Percentiles rank a stretch among this genome's conserved stretches.
Conservation (phyloP, 176 grass and related monocot species). For the Bothriochloa decipiens region DNA sequence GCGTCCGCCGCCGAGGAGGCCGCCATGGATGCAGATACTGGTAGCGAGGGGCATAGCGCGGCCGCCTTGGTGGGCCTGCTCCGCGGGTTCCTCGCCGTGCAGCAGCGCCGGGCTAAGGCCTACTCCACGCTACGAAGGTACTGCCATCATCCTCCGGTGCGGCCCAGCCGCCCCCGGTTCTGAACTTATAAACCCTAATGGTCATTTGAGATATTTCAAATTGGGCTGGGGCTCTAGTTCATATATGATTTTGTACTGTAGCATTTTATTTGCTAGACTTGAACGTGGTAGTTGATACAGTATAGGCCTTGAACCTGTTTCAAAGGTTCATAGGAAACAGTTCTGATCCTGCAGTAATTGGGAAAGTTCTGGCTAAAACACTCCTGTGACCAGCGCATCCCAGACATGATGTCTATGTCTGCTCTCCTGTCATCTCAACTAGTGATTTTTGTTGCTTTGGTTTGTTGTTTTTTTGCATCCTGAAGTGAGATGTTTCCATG, state of each 20-base stretch:
- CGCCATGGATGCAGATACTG: conserved; percentile 33
- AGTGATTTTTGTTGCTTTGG: neutral
- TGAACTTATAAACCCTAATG: conserved; percentile 23
- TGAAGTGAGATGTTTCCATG: neutral
- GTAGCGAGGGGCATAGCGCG: conserved; percentile 13
- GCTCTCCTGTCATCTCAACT: neutral
- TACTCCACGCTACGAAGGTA: conserved; percentile 92
- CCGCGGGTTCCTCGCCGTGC: conserved; percentile 76
- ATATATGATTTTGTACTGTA: neutral
- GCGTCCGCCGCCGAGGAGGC: conserved; percentile 16
- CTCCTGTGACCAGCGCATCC: neutral
- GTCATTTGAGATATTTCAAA: neutral
- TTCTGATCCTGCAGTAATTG: neutral
- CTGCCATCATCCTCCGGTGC: neutral
- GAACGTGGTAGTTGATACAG: neutral
- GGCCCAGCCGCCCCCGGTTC: neutral
- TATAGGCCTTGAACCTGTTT: neutral
- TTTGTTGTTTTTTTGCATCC: neutral
- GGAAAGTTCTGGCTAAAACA: neutral
- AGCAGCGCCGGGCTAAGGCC: conserved; percentile 84
- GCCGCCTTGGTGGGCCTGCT: conserved; percentile 57
- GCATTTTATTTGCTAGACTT: neutral
- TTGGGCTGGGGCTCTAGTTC: neutral
- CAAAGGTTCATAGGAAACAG: neutral
- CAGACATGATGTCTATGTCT: neutral